These are phyloP conservation scores for Chrysosporium queenslandicum DNA, from an alignment of 2,329 filamentous ascomycete genomes.

Conservation along the genomic window DNA sequence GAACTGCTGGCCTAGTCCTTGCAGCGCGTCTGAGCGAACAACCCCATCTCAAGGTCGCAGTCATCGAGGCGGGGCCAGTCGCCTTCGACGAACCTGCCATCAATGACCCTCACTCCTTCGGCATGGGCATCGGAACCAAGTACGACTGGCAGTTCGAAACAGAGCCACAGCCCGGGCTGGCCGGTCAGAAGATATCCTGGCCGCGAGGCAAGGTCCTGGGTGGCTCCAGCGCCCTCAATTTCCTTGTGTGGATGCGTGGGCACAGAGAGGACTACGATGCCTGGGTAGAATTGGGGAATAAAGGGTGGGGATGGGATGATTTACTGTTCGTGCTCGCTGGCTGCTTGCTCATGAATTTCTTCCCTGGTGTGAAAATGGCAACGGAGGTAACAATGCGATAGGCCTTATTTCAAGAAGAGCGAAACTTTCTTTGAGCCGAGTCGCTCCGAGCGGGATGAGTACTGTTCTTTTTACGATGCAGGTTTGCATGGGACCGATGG, in stretches of 20 bases:
- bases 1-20: slow-evolving; percentile 22
- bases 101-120: slow-evolving; percentile 20
- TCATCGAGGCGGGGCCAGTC: slow-evolving; percentile 39
- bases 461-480: slow-evolving; percentile 21
- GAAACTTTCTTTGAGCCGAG: slow-evolving; percentile 35
- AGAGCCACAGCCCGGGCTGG: slow-evolving; percentile 16
- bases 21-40: slow-evolving; percentile 34
- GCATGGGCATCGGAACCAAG: slow-evolving; percentile 15
- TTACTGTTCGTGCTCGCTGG: slow-evolving; percentile 4
- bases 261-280: slow-evolving; percentile 25
- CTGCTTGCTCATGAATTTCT: too few relatives aligned
- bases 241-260: slow-evolving; percentile 24
- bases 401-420: slow-evolving; percentile 43
- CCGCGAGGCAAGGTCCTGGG: slow-evolving; percentile 26
- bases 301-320: slow-evolving; percentile 23
- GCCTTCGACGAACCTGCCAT: slow-evolving; percentile 23
- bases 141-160: slow-evolving; percentile 28
- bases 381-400: slow-evolving; percentile 24
- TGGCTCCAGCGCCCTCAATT: slow-evolving; percentile 27
- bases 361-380: background rate
- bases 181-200: slow-evolving; percentile 1
- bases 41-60: slow-evolving; percentile 32
- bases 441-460: slow-evolving; percentile 20
- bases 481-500: slow-evolving; percentile 24
- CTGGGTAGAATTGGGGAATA: slow-evolving; percentile 25